These are phyloP conservation scores for Colletotrichum horii DNA, from an alignment of 2,329 filamentous ascomycete genomes.

Conservation along the genomic window DNA sequence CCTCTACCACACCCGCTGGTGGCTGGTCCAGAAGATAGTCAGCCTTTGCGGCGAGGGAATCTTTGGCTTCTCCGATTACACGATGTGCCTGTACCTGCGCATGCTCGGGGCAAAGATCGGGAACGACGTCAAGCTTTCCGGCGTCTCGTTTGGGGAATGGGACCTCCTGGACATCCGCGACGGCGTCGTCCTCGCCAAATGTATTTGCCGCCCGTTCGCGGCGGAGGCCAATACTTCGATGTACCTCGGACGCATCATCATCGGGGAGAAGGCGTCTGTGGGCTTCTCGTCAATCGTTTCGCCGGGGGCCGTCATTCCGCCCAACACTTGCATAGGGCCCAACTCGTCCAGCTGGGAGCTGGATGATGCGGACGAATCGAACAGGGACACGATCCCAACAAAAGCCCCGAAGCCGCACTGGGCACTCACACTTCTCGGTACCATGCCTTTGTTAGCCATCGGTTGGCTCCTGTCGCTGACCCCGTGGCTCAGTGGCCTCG, in stretches of 20 bases:
- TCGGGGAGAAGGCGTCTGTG: constrained; percentile 52
- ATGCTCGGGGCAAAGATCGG: constrained; percentile 60
- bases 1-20: constrained; percentile 62
- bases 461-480: constrained; percentile 46
- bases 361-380: constrained; percentile 49
- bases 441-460: constrained; percentile 44
- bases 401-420: constrained; percentile 49
- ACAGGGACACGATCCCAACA: constrained; percentile 46
- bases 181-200: constrained; percentile 50
- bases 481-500: constrained; percentile 49
- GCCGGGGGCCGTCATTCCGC: constrained; percentile 52
- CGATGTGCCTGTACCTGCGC: constrained; percentile 50
- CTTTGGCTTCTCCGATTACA: constrained; percentile 45
- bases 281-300: constrained; percentile 55
- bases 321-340: constrained; percentile 56
- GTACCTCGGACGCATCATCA: constrained; percentile 56
- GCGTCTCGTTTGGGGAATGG: constrained; percentile 56
- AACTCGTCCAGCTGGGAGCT: constrained; percentile 65
- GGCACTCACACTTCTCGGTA: constrained; percentile 45
- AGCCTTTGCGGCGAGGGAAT: constrained; percentile 52
- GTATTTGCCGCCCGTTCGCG: constrained; percentile 54
- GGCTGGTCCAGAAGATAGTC: constrained; percentile 60
- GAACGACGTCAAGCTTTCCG: constrained; percentile 51
- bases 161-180: constrained; percentile 61
- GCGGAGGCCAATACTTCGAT: constrained; percentile 63